These are phyloP conservation scores for Westerdykella ornata DNA, from an alignment of 2,329 filamentous ascomycete species.

Conservation along the genomic window DNA sequence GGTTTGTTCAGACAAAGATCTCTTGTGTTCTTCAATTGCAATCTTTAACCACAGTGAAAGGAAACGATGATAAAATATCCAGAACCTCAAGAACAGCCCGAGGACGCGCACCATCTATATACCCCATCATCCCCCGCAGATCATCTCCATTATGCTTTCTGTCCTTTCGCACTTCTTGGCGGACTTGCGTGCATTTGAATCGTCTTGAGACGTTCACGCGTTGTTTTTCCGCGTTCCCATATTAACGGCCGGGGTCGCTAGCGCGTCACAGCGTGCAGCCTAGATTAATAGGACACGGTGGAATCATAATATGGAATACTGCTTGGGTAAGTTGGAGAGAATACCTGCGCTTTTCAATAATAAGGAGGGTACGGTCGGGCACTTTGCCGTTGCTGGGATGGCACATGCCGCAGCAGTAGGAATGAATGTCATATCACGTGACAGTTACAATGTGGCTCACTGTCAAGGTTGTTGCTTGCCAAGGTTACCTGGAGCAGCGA, in stretches of 20 bases:
- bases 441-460: too few species aligned
- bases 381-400: too few species aligned
- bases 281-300: constrained; percentile 23
- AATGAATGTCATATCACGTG: too few species aligned
- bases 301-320: constrained; percentile 1
- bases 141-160: constrained; percentile 3
- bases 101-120: constrained; percentile 9
- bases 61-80: neutral
- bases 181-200: neutral
- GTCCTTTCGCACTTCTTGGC: constrained; percentile 6
- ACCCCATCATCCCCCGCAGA: constrained; percentile 12
- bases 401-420: too few species aligned
- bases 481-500: too few species aligned
- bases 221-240: constrained; percentile 17
- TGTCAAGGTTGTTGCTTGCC: too few species aligned
- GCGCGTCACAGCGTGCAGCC: constrained; percentile 1
- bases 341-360: too few species aligned
- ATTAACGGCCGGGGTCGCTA: constrained; percentile 14
- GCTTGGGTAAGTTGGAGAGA: neutral
- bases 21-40: neutral
- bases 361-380: too few species aligned
- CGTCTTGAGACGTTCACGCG: constrained; percentile 7
- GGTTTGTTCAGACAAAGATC: too few species aligned
- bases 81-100: neutral
- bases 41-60: neutral